Evolutionary conservation across 495 filamentous ascomycete species (phyloP), one percentile per base, ranked within the genome.

Genomic region (Podospora sp.): DNA sequence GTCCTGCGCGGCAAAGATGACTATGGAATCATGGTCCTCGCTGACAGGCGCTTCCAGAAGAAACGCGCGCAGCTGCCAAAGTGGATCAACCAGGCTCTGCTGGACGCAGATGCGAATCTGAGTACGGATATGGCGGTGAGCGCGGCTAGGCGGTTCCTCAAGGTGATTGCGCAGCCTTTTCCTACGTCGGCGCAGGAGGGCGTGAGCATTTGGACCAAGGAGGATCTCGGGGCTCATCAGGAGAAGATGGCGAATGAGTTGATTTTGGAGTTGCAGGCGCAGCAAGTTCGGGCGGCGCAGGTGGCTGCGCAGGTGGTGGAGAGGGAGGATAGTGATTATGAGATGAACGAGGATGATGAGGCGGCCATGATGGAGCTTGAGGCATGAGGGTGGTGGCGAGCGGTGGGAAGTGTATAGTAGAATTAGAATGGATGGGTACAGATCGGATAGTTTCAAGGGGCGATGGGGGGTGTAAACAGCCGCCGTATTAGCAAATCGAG

Each of bases 1-100:
- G 96, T 99, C 20, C 83, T 99, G 26, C 86, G 96, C 67, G 96
- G 95, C 36, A 99, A 99, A 77, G 95, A 98, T 75, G 95, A 99
- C 76, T 99, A 99, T 79, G 96, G 96, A 2, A 90, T 98, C 77
- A 99, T 99, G 95, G 93, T 99, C 14, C 80, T 99, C 20, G 96
- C 96, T 18, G 96, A 99, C 77, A 85, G 90, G 12, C 86, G 96
- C 7, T 99, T 97, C 80, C 86, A 90, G 75, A 91, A 91, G 80
- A 98, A 97, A 78, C 85, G 94, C 27, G 82, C 73, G 14, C 96
- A 99, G 78, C 83, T 99, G 59, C 96, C 96, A 1, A 96, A 96
- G 75, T 99, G 96, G 96, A 99, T 99, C 76, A 91, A 90, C 71
- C 91, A 95, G 73, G 93, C 91, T 0, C 81, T 99, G 73, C 75